Conservation (phyloP, 116 monocot species). For the Zostera marina region DNA sequence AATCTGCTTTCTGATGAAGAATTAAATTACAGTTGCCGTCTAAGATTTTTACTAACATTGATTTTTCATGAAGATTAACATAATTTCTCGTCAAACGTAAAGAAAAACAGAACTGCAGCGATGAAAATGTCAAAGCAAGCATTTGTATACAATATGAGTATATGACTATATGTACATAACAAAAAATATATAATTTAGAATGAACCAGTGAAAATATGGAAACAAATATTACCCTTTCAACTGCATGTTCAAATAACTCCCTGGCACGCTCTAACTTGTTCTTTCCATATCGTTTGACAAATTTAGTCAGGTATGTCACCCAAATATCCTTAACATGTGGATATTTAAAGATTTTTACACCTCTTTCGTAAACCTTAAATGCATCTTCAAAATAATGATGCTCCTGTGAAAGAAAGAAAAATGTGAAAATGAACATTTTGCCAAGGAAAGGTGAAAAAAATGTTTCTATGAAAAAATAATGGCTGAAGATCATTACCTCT, state of each 20-base stretch:
- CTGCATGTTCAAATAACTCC: constrained; percentile 82
- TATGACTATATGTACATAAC: no score
- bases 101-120: no score
- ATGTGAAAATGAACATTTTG: no score
- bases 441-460: no score
- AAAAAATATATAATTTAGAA: neutral
- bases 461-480: neutral
- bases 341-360: constrained; percentile 95
- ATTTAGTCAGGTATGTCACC: constrained; percentile 90
- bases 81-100: no score
- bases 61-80: no score
- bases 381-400: constrained; percentile 96
- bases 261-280: constrained; percentile 76
- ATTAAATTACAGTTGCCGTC: no score
- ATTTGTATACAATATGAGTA: no score
- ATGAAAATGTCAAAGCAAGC: no score
- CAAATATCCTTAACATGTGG: constrained; percentile 97
- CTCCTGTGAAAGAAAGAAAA: constrained; percentile 27
- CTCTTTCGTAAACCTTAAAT: constrained; percentile 99
- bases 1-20: no score
- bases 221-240: constrained; percentile 46
- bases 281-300: constrained; percentile 90
- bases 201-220: neutral
- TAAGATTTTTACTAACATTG: no score
- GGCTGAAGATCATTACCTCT: constrained; percentile 35